A percentile compares a stretch with the other conserved stretches of the same genome.
These are phyloP conservation scores for Ophiostoma angusticollis DNA, from an alignment of 2,329 filamentous ascomycete species.

Conservation along the genomic window DNA sequence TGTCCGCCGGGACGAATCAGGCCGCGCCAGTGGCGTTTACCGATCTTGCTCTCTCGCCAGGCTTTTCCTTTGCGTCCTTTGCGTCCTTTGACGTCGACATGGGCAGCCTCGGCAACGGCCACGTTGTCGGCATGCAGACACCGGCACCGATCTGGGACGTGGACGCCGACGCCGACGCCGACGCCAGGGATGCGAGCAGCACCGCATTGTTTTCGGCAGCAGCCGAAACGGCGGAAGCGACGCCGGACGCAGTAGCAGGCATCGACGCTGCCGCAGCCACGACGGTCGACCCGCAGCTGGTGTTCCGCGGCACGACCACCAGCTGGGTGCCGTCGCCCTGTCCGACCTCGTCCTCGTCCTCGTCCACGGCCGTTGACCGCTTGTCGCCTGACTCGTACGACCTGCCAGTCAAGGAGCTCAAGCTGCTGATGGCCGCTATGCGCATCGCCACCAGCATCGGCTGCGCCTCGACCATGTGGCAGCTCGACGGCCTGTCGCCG, in stretches of 20 bases:
- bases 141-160: neutral
- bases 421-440: constrained; percentile 32
- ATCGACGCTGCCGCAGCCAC: too few species aligned
- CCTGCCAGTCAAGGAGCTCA: constrained; percentile 35
- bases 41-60: neutral
- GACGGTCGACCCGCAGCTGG: neutral
- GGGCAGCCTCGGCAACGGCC: constrained; percentile 1
- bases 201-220: too few species aligned
- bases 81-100: constrained; percentile 1
- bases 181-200: too few species aligned
- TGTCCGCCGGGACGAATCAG: neutral
- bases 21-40: neutral
- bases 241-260: too few species aligned
- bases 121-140: neutral
- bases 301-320: neutral
- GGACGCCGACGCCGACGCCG: neutral
- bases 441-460: constrained; percentile 35
- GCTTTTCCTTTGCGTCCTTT: neutral
- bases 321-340: neutral
- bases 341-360: neutral
- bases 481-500: constrained; percentile 31
- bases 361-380: neutral
- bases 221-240: too few species aligned
- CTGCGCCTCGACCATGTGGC: constrained; percentile 30
- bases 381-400: constrained; percentile 32